Base-by-base conservation (phyloP, 495 filamentous ascomycete species). In the Aeminium ludgeri region DNA sequence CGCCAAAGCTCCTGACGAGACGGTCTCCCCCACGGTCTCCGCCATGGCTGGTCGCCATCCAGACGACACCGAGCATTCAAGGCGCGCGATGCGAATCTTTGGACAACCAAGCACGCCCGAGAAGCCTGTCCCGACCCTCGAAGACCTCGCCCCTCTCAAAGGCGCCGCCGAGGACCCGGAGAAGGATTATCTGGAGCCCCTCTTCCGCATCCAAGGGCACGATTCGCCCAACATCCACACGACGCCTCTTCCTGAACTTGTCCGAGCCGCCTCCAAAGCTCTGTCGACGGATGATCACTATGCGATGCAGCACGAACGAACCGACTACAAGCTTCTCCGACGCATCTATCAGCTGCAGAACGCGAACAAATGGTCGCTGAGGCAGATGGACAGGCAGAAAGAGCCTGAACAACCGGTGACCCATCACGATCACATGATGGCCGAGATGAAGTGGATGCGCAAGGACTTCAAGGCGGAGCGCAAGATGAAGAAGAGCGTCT, bases 361-460 rank as follows among this genome's bases (percentile, higher is more conserved):
- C 51, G 73, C 80, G 12, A 84, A 87, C 48, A 73, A 81, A 44
- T 94, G 89, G 86, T 87, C 86, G 1, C 63, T 97, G 45, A 71
- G 86, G 38, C 91, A 96, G 53, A 69, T 85, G 35, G 74, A 85
- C 48, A 76, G 80, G 36, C 74, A 73, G 20, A 64, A 69, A 2
- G 89, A 97, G 55, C 89, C 91, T 20, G 65, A 66, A 6, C 70
- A 84, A 29, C 75, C 77, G 10, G 65, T 69, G 1, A 71, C 74
- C 5, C 86, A 95, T 55, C 77, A 73, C 71, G 89, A 97, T 63
- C 69, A 89, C 32, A 57, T 96, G 30, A 61, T 96, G 7, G 69
- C 83, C 47, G 83, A 97, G 60, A 81, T 86, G 72, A 92, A 84
- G 58, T 95, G 89, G 91, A 83, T 97, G 76, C 72, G 83, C 29